phyloP scores from a whole-genome alignment of 306 rosid genomes.

The Malus orientalis region DNA sequence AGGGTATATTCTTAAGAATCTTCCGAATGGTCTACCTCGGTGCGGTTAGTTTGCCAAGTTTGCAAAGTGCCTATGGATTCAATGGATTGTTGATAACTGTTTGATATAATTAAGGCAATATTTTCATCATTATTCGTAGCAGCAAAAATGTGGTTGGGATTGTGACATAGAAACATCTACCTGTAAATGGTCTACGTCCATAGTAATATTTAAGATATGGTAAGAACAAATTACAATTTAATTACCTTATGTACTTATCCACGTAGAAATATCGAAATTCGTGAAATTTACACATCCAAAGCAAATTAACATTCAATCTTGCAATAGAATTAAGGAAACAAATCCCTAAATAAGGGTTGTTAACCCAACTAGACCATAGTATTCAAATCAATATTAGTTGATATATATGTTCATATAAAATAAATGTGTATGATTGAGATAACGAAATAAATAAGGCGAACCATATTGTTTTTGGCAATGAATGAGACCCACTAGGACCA shows the following conservation, averaged over 20 bases:
- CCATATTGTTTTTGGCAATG: background rate
- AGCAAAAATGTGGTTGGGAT: background rate
- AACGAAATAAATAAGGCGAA: background rate
- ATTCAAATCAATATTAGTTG: too few species aligned
- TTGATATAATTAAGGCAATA: background rate
- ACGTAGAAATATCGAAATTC: background rate
- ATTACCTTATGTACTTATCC: background rate
- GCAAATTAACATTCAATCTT: background rate
- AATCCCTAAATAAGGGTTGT: background rate
- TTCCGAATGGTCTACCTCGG: background rate
- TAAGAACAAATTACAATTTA: background rate
- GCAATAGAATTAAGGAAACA: background rate
- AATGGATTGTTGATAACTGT: background rate
- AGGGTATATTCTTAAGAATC: constrained; percentile 5
- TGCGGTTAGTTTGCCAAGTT: background rate
- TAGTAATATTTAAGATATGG: background rate
- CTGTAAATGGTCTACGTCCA: background rate
- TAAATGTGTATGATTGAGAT: background rate
- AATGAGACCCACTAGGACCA: background rate
- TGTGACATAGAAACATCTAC: background rate
- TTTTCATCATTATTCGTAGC: background rate
- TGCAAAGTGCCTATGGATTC: background rate
- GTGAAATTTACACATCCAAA: background rate
- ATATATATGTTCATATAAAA: background rate
- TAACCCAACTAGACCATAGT: background rate